These are phyloP conservation scores for Circinella umbellata DNA, from an alignment of 371 early-diverging fungal species.

Conservation along the genomic window DNA sequence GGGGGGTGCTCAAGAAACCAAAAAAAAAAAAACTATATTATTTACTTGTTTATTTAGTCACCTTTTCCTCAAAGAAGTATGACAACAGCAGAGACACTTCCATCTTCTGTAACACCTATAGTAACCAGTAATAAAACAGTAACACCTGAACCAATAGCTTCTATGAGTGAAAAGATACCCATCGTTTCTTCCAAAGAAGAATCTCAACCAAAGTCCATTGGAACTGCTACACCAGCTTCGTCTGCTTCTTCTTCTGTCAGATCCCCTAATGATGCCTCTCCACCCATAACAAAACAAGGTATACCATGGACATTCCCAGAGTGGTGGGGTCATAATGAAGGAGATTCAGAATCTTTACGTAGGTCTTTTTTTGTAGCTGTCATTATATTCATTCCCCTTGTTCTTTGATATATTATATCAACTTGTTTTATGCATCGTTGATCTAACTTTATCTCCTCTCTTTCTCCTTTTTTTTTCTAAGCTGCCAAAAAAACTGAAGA, in stretches of 20 bases:
- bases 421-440: constrained; percentile 3
- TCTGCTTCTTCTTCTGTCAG: constrained; percentile 3
- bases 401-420: neutral
- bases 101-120: too few relatives aligned
- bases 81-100: too few relatives aligned
- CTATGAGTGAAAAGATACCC: neutral
- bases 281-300: constrained; percentile 11
- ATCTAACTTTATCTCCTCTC: constrained; percentile 1
- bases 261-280: neutral
- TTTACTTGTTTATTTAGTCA: too few relatives aligned
- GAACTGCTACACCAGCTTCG: neutral
- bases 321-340: constrained; percentile 47
- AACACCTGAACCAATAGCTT: constrained; percentile 5
- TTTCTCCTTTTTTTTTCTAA: neutral
- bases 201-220: neutral
- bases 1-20: neutral
- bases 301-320: constrained; percentile 46
- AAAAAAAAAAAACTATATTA: neutral
- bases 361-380: neutral
- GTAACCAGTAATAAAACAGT: neutral
- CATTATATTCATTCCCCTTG: neutral
- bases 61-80: too few relatives aligned
- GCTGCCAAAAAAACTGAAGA: constrained; percentile 15
- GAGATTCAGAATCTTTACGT: neutral
- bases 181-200: neutral